Percentiles rank a stretch among this genome's conserved stretches.
phyloP scores from a whole-genome alignment of 352 stramenopile genomes.

The Thraustotheca clavata region DNA sequence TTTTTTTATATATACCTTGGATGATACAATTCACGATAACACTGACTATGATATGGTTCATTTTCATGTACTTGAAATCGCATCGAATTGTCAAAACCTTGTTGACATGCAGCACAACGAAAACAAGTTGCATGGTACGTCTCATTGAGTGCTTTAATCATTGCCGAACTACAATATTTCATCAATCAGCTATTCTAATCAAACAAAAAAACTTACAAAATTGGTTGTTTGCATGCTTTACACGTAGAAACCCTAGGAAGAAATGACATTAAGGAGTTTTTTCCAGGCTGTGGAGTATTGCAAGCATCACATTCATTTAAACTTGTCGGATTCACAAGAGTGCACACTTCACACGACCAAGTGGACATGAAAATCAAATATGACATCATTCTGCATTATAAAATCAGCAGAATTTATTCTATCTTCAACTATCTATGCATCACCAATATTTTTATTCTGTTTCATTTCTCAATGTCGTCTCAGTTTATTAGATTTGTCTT shows the following conservation, averaged over 20 bases:
- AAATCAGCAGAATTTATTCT: conserved; percentile 11
- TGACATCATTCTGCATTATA: neutral
- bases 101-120: conserved; percentile 34
- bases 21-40: conserved; percentile 56
- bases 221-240: conserved; percentile 12
- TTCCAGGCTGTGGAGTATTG: neutral
- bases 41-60: conserved; percentile 58
- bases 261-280: conserved; percentile 27
- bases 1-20: conserved; percentile 27
- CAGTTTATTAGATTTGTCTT: neutral
- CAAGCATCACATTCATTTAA: conserved; percentile 11
- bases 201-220: conserved; percentile 25
- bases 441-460: neutral
- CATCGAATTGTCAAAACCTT: conserved; percentile 28
- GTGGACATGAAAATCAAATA: conserved; percentile 11
- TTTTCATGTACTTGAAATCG: conserved; percentile 47
- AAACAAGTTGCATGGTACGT: conserved; percentile 45
- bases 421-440: neutral
- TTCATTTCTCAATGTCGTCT: neutral
- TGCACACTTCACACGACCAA: conserved; percentile 33
- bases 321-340: conserved; percentile 30
- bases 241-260: conserved; percentile 30
- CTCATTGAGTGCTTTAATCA: conserved; percentile 32
- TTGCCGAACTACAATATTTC: conserved; percentile 24
- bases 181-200: conserved; percentile 25